Conservation (phyloP, 371 early-diverging fungal genomes). For the Mucor plumbeus region DNA sequence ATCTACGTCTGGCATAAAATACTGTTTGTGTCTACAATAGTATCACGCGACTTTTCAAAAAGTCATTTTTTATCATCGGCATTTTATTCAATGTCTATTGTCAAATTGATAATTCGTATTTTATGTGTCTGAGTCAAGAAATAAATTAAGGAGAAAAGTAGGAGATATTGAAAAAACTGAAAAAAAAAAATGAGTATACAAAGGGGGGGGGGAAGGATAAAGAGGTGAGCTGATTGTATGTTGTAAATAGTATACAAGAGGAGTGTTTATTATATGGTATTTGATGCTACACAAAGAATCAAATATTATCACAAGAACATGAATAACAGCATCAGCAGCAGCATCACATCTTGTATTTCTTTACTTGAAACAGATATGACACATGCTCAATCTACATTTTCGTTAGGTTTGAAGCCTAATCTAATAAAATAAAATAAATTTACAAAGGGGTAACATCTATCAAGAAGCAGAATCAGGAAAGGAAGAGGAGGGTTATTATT, state of each 20-base stretch:
- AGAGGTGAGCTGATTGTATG: not conserved
- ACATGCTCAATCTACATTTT: not conserved
- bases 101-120: not conserved
- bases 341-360: not conserved
- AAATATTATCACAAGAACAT: not conserved
- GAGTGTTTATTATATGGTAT: not conserved
- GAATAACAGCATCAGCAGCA: not conserved
- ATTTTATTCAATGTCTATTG: not conserved
- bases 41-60: conserved; percentile 1
- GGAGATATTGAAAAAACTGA: not conserved
- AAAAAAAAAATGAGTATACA: not conserved
- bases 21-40: conserved; percentile 1
- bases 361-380: not conserved
- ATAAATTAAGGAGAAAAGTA: not conserved
- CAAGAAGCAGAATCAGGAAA: not conserved
- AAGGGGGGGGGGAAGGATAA: not conserved
- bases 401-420: conserved; percentile 4
- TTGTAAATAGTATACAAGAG: not conserved
- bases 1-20: conserved; percentile 3
- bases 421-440: conserved; percentile 3
- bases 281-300: not conserved
- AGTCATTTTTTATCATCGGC: not conserved
- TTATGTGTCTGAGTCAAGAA: conserved; percentile 6
- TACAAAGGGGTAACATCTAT: not conserved
- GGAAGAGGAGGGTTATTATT: not conserved